A percentile compares a stretch with the other conserved stretches of the same genome.
These are phyloP conservation scores for Anthracocystis walkeri DNA, from an alignment of 1,284 basidiomycete species.

Conservation along the genomic window DNA sequence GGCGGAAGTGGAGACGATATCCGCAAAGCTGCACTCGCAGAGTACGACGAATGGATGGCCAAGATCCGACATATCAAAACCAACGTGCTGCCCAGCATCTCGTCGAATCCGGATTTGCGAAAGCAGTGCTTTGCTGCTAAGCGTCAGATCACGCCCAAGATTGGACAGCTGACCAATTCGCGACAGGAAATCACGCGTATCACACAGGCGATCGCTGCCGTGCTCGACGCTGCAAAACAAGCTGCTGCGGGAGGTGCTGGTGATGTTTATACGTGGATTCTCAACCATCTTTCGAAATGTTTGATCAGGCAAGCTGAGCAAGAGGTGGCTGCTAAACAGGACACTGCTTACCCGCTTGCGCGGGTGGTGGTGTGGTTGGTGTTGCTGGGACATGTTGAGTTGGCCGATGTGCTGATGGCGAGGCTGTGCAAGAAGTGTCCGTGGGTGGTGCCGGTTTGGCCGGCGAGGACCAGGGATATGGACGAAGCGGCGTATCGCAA, in stretches of 20 bases:
- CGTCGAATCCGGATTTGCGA: slow-evolving; percentile 74
- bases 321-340: slow-evolving; percentile 89
- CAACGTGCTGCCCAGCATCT: slow-evolving; percentile 80
- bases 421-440: slow-evolving; percentile 84
- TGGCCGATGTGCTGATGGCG: slow-evolving; percentile 84
- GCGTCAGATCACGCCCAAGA: slow-evolving; percentile 86
- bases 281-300: slow-evolving; percentile 87
- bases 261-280: slow-evolving; percentile 77
- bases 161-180: slow-evolving; percentile 91
- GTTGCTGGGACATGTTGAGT: slow-evolving; percentile 72
- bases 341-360: slow-evolving; percentile 85
- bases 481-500: slow-evolving; percentile 76
- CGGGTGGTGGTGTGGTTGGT: slow-evolving; percentile 80
- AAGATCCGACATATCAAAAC: slow-evolving; percentile 77
- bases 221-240: slow-evolving; percentile 70
- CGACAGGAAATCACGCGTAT: slow-evolving; percentile 78
- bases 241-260: slow-evolving; percentile 66
- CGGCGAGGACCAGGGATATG: slow-evolving; percentile 50
- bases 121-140: slow-evolving; percentile 75
- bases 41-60: slow-evolving; percentile 54
- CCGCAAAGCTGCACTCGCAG: slow-evolving; percentile 37
- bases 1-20: slow-evolving; percentile 52
- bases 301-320: slow-evolving; percentile 93
- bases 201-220: slow-evolving; percentile 77
- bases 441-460: slow-evolving; percentile 72